Evolutionary conservation across 108 stramenopile species (phyloP).

Genomic region (Epithemia pelagica): DNA sequence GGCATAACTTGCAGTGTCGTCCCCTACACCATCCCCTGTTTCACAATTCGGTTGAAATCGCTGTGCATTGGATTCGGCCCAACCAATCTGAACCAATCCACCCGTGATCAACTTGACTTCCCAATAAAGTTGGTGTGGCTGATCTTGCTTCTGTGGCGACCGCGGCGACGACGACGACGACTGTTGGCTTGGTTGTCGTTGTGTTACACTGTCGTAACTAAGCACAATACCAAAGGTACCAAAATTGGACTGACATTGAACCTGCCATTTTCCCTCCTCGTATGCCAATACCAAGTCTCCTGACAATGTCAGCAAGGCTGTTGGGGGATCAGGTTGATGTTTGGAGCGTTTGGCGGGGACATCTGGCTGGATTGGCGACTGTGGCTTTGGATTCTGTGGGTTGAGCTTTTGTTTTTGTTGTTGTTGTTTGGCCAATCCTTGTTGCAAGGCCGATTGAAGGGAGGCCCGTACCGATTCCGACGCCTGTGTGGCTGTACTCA

Average conservation of each 20-base stretch:
- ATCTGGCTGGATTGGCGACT: background rate
- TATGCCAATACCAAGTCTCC: slow-evolving; percentile 52
- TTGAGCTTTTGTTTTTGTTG: slow-evolving; percentile 9
- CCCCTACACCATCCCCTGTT: slow-evolving; percentile 80
- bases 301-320: slow-evolving; percentile 56
- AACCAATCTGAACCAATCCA: slow-evolving; percentile 77
- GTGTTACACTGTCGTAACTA: slow-evolving; percentile 8
- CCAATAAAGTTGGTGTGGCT: slow-evolving; percentile 33
- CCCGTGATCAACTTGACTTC: slow-evolving; percentile 66
- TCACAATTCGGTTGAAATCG: slow-evolving; percentile 63
- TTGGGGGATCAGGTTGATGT: slow-evolving; percentile 21
- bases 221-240: slow-evolving; percentile 59
- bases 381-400: background rate
- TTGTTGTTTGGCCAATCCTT: slow-evolving; percentile 33
- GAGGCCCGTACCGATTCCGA: slow-evolving; percentile 19
- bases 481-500: slow-evolving; percentile 33
- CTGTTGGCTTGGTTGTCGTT: too few relatives aligned
- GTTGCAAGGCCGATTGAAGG: slow-evolving; percentile 49
- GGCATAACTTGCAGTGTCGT: slow-evolving; percentile 58
- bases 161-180: background rate
- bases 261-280: slow-evolving; percentile 21
- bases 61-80: slow-evolving; percentile 30
- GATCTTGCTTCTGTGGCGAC: background rate
- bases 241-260: slow-evolving; percentile 83
- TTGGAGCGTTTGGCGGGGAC: slow-evolving; percentile 8